phyloP scores from a whole-genome alignment of 2,329 filamentous ascomycete species.

The Periconia sp. region DNA sequence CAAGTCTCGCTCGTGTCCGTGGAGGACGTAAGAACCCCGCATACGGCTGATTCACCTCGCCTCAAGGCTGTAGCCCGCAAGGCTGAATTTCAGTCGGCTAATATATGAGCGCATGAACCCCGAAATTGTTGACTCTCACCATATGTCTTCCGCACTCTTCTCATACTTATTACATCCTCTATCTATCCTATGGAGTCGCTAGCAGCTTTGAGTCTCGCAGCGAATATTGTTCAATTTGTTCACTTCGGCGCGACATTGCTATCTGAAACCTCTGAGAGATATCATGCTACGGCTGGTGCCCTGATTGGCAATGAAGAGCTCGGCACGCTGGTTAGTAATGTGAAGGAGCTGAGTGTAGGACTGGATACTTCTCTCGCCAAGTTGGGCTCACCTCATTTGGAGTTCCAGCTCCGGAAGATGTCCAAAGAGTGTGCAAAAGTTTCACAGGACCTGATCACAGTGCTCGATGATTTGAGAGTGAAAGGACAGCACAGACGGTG shows the following conservation, averaged over 20 bases:
- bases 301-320: conserved; percentile 2
- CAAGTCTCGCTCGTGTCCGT: too few species aligned
- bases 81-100: too few species aligned
- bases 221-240: conserved; percentile 10
- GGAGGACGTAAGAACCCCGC: too few species aligned
- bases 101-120: too few species aligned
- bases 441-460: neutral
- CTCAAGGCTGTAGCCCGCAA: too few species aligned
- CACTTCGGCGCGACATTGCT: conserved; percentile 6
- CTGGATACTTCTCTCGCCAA: neutral
- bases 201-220: conserved; percentile 5
- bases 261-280: neutral
- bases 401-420: neutral
- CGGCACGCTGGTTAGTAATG: neutral
- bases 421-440: neutral
- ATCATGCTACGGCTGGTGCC: conserved; percentile 3
- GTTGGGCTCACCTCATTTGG: neutral
- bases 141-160: too few species aligned
- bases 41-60: too few species aligned
- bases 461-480: neutral
- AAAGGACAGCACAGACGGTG: neutral
- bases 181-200: neutral
- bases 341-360: neutral
- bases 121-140: too few species aligned
- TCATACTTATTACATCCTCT: too few species aligned